These are phyloP conservation scores for Nidularia pulvinata DNA, from an alignment of 768 basidiomycete genomes.

Conservation along the genomic window DNA sequence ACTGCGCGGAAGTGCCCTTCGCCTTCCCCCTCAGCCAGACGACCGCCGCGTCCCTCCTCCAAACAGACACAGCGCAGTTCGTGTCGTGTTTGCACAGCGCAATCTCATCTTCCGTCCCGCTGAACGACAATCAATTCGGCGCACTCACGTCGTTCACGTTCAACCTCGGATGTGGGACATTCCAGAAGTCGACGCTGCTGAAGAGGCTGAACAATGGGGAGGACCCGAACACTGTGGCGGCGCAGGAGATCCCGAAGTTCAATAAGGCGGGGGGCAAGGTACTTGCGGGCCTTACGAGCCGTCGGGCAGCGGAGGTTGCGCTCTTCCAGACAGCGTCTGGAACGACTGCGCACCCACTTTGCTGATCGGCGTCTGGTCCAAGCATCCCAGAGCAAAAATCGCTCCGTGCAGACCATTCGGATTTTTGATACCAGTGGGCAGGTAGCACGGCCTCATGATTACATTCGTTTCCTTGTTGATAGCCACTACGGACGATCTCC, in stretches of 20 bases:
- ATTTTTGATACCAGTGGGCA: too few species aligned
- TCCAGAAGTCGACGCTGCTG: slow-evolving; percentile 20
- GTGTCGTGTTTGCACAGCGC: slow-evolving; percentile 19
- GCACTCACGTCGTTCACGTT: slow-evolving; percentile 27
- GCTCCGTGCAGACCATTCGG: too few species aligned
- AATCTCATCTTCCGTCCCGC: slow-evolving; percentile 12
- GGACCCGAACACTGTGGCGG: slow-evolving; percentile 25
- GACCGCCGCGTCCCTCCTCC: slow-evolving; percentile 22
- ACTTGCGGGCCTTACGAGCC: slow-evolving; percentile 19
- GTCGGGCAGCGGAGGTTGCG: slow-evolving; percentile 22
- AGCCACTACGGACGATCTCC: too few species aligned
- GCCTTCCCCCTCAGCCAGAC: slow-evolving; percentile 27
- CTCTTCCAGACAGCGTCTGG: slow-evolving; percentile 26
- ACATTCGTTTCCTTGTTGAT: too few species aligned
- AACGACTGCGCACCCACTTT: slow-evolving; percentile 20
- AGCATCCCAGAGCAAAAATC: too few species aligned
- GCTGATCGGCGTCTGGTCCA: too few species aligned
- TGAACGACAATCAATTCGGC: slow-evolving; percentile 31
- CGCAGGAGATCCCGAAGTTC: slow-evolving; percentile 27
- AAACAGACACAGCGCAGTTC: slow-evolving; percentile 16
- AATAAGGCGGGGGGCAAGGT: slow-evolving; percentile 21
- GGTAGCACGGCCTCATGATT: too few species aligned
- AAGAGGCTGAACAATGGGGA: slow-evolving; percentile 24
- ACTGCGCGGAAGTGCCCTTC: slow-evolving; percentile 29
- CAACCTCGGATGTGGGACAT: slow-evolving; percentile 23